A percentile compares a stretch with the other conserved stretches of the same genome.
phyloP scores from a whole-genome alignment of 2,329 filamentous ascomycete genomes.

The Xylariaceae sp. region DNA sequence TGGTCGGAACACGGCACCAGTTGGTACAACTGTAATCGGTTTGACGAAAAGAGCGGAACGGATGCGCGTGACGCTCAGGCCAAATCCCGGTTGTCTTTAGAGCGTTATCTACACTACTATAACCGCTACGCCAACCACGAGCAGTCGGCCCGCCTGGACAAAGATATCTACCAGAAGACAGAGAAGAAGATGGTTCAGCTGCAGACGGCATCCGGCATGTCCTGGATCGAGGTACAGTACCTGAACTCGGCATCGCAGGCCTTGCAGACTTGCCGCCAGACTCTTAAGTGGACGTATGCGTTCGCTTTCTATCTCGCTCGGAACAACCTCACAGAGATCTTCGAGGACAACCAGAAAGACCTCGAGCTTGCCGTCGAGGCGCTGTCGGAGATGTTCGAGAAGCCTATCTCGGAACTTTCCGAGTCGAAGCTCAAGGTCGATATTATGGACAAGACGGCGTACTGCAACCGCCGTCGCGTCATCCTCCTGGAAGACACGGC shows the following conservation, averaged over 20 bases:
- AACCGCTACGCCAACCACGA: conserved; percentile 99
- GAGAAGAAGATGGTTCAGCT: conserved; percentile 99
- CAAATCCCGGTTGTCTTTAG: conserved; percentile 83
- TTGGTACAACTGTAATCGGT: conserved; percentile 99
- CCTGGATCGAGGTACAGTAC: conserved; percentile 99
- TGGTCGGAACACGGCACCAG: conserved; percentile 99
- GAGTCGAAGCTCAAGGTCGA: conserved; percentile 92
- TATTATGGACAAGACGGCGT: conserved; percentile 97
- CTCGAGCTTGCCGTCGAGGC: conserved; percentile 96
- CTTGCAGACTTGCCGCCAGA: conserved; percentile 95
- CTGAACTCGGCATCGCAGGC: conserved; percentile 91
- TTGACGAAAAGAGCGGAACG: conserved; percentile 90
- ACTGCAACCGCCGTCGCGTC: conserved; percentile 89
- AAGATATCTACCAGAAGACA: conserved; percentile 92
- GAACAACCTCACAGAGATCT: conserved; percentile 95
- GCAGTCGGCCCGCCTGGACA: conserved; percentile 94
- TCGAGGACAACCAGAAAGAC: conserved; percentile 98
- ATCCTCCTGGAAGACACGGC: conserved; percentile 92
- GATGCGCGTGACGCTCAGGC: conserved; percentile 93
- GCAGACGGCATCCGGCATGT: conserved; percentile 91
- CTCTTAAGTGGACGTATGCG: conserved; percentile 98
- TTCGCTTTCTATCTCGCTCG: conserved; percentile 97
- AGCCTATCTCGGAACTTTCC: conserved; percentile 83
- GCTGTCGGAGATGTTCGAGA: conserved; percentile 99
- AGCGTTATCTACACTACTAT: conserved; percentile 98